These are phyloP conservation scores for Solanum paucissectum DNA, from an alignment of 257 asterid genomes.

Conservation along the genomic window DNA sequence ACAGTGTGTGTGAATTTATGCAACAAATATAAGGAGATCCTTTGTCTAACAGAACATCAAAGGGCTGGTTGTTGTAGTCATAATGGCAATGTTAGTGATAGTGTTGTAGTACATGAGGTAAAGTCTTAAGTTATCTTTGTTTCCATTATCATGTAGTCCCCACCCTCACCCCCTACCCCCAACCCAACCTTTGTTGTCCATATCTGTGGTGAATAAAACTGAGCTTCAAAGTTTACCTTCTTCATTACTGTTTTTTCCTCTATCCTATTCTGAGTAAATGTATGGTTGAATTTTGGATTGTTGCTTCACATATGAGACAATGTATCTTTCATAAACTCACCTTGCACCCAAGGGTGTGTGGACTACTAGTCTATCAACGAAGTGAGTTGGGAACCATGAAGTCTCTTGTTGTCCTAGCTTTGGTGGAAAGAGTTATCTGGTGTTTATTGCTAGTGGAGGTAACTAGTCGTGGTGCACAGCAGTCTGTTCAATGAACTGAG, in stretches of 20 bases:
- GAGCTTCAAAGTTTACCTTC: background rate
- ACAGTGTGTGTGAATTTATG: constrained; percentile 11
- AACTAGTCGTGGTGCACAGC: background rate
- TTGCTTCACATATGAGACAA: background rate
- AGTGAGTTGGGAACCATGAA: background rate
- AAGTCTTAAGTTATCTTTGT: background rate
- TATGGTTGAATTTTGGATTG: background rate
- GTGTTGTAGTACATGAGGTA: background rate
- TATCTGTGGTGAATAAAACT: background rate
- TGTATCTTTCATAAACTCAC: background rate
- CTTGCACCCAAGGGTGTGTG: background rate
- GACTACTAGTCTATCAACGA: too few species aligned
- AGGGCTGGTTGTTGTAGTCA: background rate
- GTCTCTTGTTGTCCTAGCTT: background rate
- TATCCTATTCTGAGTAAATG: background rate
- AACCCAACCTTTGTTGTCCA: constrained; percentile 3
- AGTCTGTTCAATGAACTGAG: too few species aligned
- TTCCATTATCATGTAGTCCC: constrained; percentile 3
- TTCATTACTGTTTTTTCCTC: background rate
- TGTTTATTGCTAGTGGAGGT: background rate
- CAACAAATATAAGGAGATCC: background rate
- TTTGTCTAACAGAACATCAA: constrained; percentile 27
- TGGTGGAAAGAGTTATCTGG: background rate
- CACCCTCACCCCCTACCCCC: background rate
- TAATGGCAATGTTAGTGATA: background rate